Base-by-base conservation (phyloP, 2,329 filamentous ascomycete species). In the Cordyceps farinosa region DNA sequence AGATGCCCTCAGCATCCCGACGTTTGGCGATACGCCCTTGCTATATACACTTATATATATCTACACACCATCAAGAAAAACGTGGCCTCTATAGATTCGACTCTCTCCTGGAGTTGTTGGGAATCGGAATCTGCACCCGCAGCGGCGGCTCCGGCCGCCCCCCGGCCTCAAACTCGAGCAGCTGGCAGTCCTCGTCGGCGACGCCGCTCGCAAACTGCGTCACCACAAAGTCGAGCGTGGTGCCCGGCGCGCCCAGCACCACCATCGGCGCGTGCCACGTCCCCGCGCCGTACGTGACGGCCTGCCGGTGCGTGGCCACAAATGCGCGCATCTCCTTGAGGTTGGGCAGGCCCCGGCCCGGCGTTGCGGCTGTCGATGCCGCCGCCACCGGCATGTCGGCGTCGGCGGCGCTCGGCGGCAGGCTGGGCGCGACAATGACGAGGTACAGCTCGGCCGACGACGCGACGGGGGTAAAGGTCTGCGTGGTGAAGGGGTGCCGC, bases 251-350 rank as follows among this genome's bases (percentile, higher is more conserved):
- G 0, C 93, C 93, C 55, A 98, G 76, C 17, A 91, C 92, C 15
- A 92, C 90, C 94, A 99, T 98, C 0, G 95, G 95, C 65, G 94
- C 92, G 79, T 99, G 95, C 86, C 94, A 99, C 61, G 92, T 97
- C 5, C 92, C 95, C 1, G 90, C 87, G 1, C 85, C 92, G 74
- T 98, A 99, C 3, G 92, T 97, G 15, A 99, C 91, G 11, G 92
- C 93, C 78, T 97, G 92, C 30, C 84, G 82, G 3, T 87, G 88
- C 56, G 82, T 85, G 1, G 91, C 93, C 61, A 96, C 77, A 73
- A 97, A 99, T 0, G 92, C 94, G 68, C 81, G 83, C 45, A 96
- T 70, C 9, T 84, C 82, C 29, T 75, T 73, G 47, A 97, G 72
- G 74, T 97, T 92, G 0, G 95, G 94, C 22, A 91, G 74, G 0